A percentile compares a stretch with the other conserved stretches of the same genome.
Conservation (phyloP, 257 asterid genomes). For the Salvia hispanica region DNA sequence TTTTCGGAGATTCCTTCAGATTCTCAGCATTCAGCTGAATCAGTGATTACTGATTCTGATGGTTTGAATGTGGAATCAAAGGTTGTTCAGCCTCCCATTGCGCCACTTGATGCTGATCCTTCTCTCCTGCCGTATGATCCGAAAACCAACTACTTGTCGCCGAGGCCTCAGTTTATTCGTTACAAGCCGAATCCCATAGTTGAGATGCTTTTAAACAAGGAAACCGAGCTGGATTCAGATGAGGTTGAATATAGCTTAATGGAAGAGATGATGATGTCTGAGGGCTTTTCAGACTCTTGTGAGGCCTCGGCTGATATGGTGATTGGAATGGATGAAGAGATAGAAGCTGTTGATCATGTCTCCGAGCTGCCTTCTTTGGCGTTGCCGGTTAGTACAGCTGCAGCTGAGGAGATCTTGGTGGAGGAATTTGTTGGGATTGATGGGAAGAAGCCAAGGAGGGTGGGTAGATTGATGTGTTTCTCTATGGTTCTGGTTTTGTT, state of each 20-base stretch:
- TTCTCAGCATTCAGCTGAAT: constrained; percentile 28
- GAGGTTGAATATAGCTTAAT: constrained; percentile 40
- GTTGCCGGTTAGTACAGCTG: constrained; percentile 31
- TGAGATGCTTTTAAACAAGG: constrained; percentile 43
- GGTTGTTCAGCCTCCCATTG: no score
- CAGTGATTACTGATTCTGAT: constrained; percentile 38
- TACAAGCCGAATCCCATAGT: constrained; percentile 75
- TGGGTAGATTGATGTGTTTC: constrained; percentile 38
- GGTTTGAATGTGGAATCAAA: constrained; percentile 7
- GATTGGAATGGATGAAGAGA: constrained; percentile 34
- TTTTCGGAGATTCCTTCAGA: constrained; percentile 20
- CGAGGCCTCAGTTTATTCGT: constrained; percentile 80
- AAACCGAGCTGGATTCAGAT: constrained; percentile 38
- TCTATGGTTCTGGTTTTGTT: constrained; percentile 48
- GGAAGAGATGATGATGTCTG: constrained; percentile 47
- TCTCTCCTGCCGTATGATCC: constrained; percentile 80
- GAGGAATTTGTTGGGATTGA: constrained; percentile 29
- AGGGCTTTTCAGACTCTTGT: constrained; percentile 46
- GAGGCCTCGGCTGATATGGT: constrained; percentile 28
- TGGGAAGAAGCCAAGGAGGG: constrained; percentile 35
- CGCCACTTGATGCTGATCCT: constrained; percentile 85
- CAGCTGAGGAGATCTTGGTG: constrained; percentile 19
- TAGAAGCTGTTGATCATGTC: constrained; percentile 19
- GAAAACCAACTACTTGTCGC: constrained; percentile 72
- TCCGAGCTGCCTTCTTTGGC: constrained; percentile 33